phyloP scores from a whole-genome alignment of 257 asterid genomes.

The Voacanga thouarsii region DNA sequence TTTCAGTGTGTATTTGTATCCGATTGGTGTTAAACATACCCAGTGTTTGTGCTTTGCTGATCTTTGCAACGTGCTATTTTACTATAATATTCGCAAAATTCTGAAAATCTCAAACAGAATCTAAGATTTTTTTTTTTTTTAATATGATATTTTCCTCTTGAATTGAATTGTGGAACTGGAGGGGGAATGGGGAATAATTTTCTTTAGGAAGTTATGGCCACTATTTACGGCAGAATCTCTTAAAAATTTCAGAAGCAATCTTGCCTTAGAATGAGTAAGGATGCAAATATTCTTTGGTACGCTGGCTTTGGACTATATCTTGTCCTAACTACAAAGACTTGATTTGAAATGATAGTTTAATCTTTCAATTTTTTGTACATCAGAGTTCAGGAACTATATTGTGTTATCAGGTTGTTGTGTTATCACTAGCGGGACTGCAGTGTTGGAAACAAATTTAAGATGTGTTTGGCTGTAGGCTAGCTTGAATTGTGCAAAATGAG shows the following conservation, averaged over 20 bases:
- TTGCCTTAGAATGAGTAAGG: no score
- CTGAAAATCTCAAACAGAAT: neutral
- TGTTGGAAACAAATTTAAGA: no score
- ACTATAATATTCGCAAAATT: no score
- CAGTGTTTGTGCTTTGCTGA: no score
- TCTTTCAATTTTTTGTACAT: neutral
- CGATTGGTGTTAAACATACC: no score
- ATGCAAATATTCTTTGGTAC: neutral
- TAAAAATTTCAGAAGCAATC: neutral
- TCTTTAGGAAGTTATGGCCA: neutral
- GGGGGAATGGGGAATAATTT: neutral
- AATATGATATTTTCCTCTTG: neutral
- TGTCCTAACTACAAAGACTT: neutral
- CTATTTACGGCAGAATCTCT: neutral
- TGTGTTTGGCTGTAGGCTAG: no score
- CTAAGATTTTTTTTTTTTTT: neutral
- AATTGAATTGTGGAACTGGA: neutral
- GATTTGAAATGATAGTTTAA: neutral
- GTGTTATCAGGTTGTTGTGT: no score
- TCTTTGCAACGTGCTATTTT: no score
- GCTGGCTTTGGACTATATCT: neutral
- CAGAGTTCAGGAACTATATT: no score
- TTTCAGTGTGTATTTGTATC: no score
- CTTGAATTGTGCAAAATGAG: no score
- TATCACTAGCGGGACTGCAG: no score